Base-by-base conservation (phyloP, 805 yeast genomes). In the Candida patagonica region DNA sequence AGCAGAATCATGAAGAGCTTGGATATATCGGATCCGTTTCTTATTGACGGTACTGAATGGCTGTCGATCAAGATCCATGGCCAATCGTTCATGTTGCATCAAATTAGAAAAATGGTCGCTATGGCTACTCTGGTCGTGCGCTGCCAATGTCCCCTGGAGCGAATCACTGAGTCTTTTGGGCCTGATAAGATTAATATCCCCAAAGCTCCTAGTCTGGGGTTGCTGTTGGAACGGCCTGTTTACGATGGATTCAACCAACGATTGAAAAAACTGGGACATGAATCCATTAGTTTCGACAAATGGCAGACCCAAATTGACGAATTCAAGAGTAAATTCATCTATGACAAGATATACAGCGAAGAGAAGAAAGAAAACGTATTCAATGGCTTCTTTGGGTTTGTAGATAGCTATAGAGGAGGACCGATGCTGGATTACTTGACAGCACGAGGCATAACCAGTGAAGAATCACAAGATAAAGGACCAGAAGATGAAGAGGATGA, bases 1-100 rank as follows among this genome's bases (percentile, higher is more conserved):
- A 68, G 72, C 37, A 70, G 98, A 53, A 83, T 66, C 58, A 88
- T 92, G 86, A 83, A 83, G 53, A 64, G 73, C 15, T 70, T 89
- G 36, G 69, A 73, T 1, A 95, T 86, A 0, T 74, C 87, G 13
- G 94, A 84, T 2, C 97, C 97, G 2, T 84, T 86, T 59, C 80
- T 86, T 38, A 88, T 89, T 49, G 84, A 88, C 55, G 87, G 84
- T 35, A 87, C 96, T 5, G 97, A 92, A 57, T 92, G 98, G 98
- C 73, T 85, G 2, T 84, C 95, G 1, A 80, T 92, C 54, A 88
- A 89, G 65, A 85, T 92, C 49, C 98, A 92, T 60, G 98, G 98
- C 6, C 98, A 92, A 64, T 85, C 96, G 3, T 92, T 92, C 62
- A 92, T 92, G 97, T 70, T 92, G 47, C 97, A 89, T 63, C 98